Evolutionary conservation across 805 yeast species (phyloP), one percentile per base, ranked within the genome.

Genomic region (Ogataea dorogensis): DNA sequence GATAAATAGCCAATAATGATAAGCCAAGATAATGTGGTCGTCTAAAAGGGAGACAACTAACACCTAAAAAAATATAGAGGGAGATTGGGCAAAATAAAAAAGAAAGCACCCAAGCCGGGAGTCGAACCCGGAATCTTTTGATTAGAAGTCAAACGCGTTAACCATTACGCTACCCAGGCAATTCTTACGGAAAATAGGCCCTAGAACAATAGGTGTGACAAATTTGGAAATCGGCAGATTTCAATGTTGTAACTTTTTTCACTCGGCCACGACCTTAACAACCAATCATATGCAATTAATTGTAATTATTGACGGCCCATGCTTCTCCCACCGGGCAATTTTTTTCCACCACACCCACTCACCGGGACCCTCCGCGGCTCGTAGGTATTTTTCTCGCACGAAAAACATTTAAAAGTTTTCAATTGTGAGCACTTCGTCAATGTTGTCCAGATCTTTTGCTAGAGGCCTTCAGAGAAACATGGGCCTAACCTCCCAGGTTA

Each of bases 81-180:
- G 8, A 21, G 19, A 11, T 15, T 12, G 5, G 7, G 30, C 21
- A 31, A 35, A 27, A 25, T 20, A 42, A 36, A 33, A 40, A 42
- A 36, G 19, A 17, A 26, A 26, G 54, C 66, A 61, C 66, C 65
- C 67, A 60, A 51, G 65, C 64, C 56, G 67, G 66, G 78, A 71
- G 75, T 72, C 78, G 78, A 72, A 72, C 78, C 74, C 77, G 70
- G 71, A 72, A 71, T 73, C 77, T 71, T 70, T 71, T 72, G 78
- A 72, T 73, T 71, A 72, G 77, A 72, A 72, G 77, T 73, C 77
- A 73, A 72, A 72, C 75, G 78, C 77, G 78, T 70, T 72, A 71
- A 72, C 78, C 77, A 72, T 73, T 73, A 70, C 77, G 78, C 78
- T 70, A 72, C 77, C 64, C 74, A 67, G 73, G 74, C 75, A 38